These are phyloP conservation scores for Aspergillus costaricaensis DNA, from an alignment of 2,329 filamentous ascomycete species.

Conservation along the genomic window DNA sequence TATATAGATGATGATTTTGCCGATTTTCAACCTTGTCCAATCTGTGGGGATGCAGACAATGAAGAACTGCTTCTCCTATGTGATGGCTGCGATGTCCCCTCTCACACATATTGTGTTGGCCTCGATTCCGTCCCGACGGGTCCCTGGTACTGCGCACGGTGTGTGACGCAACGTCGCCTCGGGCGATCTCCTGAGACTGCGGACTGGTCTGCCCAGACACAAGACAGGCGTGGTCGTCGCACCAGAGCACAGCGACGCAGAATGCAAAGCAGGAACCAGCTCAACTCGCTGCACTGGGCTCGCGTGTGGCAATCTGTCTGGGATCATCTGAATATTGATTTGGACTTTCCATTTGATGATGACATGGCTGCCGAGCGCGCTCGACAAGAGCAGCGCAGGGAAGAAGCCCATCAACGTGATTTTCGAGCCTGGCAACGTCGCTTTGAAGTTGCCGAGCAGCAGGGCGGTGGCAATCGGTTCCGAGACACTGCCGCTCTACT, in stretches of 20 bases:
- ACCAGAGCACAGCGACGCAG: constrained; percentile 50
- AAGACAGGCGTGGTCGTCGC: constrained; percentile 51
- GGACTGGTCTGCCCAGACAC: constrained; percentile 31
- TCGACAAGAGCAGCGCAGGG: constrained; percentile 52
- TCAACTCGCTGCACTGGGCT: constrained; percentile 64
- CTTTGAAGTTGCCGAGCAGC: constrained; percentile 75
- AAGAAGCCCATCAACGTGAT: constrained; percentile 57
- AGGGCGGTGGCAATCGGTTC: constrained; percentile 74
- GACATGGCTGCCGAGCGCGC: constrained; percentile 63
- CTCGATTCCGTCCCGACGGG: constrained; percentile 74
- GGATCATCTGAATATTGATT: constrained; percentile 73
- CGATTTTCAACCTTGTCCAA: constrained; percentile 71
- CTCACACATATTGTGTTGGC: constrained; percentile 89
- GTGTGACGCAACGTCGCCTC: constrained; percentile 53
- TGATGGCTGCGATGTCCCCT: constrained; percentile 84
- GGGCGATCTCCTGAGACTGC: constrained; percentile 41
- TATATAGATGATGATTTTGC: constrained; percentile 65
- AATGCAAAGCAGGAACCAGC: constrained; percentile 42
- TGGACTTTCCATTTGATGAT: constrained; percentile 83
- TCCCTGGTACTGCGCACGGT: constrained; percentile 90
- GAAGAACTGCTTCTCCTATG: constrained; percentile 86
- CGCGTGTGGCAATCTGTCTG: constrained; percentile 88
- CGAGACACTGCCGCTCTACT: constrained; percentile 65
- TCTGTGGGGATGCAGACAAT: constrained; percentile 79
- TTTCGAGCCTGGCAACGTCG: constrained; percentile 78